Evolutionary conservation across 2,329 filamentous ascomycete genomes (phyloP).

Genomic region (Pseudocercospora fijiensis): DNA sequence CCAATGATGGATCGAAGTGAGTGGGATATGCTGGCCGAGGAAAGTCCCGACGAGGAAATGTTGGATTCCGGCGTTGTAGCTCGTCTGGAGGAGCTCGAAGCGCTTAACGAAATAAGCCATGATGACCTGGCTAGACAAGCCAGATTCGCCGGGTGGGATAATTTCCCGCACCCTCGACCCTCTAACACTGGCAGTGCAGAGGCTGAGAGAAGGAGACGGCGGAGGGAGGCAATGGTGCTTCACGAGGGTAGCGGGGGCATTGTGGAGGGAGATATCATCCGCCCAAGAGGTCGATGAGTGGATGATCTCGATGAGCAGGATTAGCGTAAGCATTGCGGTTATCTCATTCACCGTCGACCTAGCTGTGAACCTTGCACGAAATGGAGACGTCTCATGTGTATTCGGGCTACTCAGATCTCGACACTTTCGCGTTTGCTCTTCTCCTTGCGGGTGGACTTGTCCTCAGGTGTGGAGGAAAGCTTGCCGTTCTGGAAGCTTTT

Average conservation of each 20-base stretch:
- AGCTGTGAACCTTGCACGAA: no score
- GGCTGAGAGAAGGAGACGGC: slow-evolving; percentile 65
- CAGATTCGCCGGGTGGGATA: slow-evolving; percentile 24
- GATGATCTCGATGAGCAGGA: background rate
- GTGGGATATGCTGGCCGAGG: slow-evolving; percentile 12
- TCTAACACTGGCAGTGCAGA: slow-evolving; percentile 56
- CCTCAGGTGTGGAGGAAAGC: no score
- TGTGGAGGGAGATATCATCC: slow-evolving; percentile 67
- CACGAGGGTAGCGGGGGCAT: slow-evolving; percentile 71
- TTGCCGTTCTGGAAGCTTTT: no score
- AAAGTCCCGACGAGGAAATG: slow-evolving; percentile 3
- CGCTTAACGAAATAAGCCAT: slow-evolving; percentile 55
- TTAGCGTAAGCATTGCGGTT: background rate
- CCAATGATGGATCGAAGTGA: slow-evolving; percentile 13
- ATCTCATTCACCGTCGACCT: no score
- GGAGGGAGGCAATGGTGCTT: slow-evolving; percentile 85
- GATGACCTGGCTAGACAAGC: slow-evolving; percentile 49
- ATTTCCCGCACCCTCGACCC: slow-evolving; percentile 12
- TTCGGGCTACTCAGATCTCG: no score
- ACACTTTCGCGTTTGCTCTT: no score
- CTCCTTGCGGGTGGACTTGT: no score
- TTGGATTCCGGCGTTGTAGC: slow-evolving; percentile 15
- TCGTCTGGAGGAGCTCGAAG: slow-evolving; percentile 20
- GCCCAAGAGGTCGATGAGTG: background rate
- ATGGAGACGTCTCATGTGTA: no score